phyloP scores from a whole-genome alignment of 2,329 filamentous ascomycete genomes.

The Akanthomyces lecanii region DNA sequence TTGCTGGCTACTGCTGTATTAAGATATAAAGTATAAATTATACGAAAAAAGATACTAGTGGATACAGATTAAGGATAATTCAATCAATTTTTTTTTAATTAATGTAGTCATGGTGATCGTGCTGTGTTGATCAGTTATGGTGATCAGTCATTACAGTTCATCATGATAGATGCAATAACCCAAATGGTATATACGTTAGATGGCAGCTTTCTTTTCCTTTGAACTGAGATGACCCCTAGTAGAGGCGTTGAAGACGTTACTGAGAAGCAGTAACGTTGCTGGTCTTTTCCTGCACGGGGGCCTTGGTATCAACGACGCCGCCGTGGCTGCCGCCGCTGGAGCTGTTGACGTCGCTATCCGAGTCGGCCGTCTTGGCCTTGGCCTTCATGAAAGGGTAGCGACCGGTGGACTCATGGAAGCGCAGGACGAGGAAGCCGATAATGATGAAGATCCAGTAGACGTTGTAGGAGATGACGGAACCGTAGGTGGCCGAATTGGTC shows the following conservation, averaged over 20 bases:
- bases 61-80: too few relatives aligned
- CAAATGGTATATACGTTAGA: conserved; percentile 6
- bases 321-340: conserved; percentile 26
- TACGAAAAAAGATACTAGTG: too few relatives aligned
- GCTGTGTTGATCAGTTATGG: too few relatives aligned
- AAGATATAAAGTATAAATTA: too few relatives aligned
- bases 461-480: conserved; percentile 83
- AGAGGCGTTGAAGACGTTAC: neutral
- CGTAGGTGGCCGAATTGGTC: conserved; percentile 84
- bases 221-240: neutral
- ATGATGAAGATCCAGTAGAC: conserved; percentile 80
- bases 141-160: neutral
- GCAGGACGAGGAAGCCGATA: conserved; percentile 60
- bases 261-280: conserved; percentile 15
- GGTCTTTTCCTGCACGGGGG: conserved; percentile 26
- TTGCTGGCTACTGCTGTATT: too few relatives aligned
- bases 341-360: conserved; percentile 20
- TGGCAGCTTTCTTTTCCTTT: neutral
- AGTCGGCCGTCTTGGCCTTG: conserved; percentile 22
- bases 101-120: too few relatives aligned
- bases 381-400: conserved; percentile 43
- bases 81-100: too few relatives aligned
- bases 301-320: conserved; percentile 24
- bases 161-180: neutral
- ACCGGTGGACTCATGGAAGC: conserved; percentile 59